Evolutionary conservation across 352 stramenopile species (phyloP).

Genomic region (Phytophthora multivora): DNA sequence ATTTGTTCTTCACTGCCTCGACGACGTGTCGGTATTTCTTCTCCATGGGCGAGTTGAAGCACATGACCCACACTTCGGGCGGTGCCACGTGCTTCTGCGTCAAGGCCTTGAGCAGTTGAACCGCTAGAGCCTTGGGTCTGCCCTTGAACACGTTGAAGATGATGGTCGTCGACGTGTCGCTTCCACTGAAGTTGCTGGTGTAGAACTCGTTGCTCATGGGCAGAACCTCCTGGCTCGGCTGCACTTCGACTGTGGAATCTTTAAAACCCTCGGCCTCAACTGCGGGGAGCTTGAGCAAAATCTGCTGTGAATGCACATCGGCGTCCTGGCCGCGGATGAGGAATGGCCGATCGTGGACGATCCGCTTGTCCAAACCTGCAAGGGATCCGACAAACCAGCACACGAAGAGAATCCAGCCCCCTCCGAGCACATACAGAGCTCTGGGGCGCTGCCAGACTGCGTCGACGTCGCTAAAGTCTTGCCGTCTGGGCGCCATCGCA

Average conservation of each 20-base stretch:
- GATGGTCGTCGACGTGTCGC: conserved; percentile 68
- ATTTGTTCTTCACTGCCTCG: conserved; percentile 28
- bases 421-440: conserved; percentile 27
- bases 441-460: conserved; percentile 12
- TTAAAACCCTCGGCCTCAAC: conserved; percentile 3
- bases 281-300: conserved; percentile 28
- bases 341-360: conserved; percentile 5
- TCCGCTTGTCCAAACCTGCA: conserved; percentile 13
- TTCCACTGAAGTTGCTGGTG: conserved; percentile 27
- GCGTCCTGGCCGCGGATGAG: conserved; percentile 20
- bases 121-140: conserved; percentile 41
- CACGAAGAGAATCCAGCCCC: conserved; percentile 32
- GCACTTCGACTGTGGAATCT: conserved; percentile 23
- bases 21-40: conserved; percentile 50
- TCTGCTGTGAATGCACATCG: conserved; percentile 20
- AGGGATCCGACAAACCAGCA: conserved; percentile 36
- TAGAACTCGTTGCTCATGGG: conserved; percentile 61
- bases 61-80: conserved; percentile 68
- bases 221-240: conserved; percentile 22
- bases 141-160: conserved; percentile 80
- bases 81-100: conserved; percentile 41
- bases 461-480: conserved; percentile 1
- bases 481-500: conserved; percentile 26
- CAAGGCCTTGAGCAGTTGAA: conserved; percentile 47
- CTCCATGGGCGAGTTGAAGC: conserved; percentile 55